Evolutionary conservation across 495 filamentous ascomycete genomes (phyloP), one percentile per base, ranked within the genome.

Genomic region (Trichoderma gamsii): DNA sequence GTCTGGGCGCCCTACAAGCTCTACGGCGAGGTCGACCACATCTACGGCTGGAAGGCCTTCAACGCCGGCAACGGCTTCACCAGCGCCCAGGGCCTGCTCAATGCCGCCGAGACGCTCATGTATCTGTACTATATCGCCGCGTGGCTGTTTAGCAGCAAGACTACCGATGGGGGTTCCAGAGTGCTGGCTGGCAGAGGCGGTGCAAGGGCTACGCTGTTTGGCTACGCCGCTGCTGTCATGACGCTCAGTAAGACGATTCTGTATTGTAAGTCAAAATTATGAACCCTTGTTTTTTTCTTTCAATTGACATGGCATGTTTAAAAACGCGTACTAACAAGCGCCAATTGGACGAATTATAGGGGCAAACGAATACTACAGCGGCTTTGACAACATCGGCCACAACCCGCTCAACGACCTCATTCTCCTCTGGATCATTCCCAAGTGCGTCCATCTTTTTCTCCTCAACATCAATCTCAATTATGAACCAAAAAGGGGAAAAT

Each of bases 231-330:
- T 1, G 87, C 87, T 7, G 81, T 92, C 4, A 90, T 95, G 89
- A 97, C 94, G 2, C 72, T 95, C 1, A 89, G 87, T 77, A 97
- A 97, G 86, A 97, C 93, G 18, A 72, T 90, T 67, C 78, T 98
- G 18, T 98, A 97, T 73, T 89, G 92, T 93, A 73, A 82, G 88
- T 0, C 29, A 27, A 13, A 13, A 1, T 3, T 3, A 29, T 12
- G 23, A 82, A 4, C 29, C 29, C 1, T 29, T 67, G 70, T 63
- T 59, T 44, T 61, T 44, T 61, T 41, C 7, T 25, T 41, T 38
- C n/a, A n/a, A n/a, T n/a, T n/a, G n/a, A n/a, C n/a, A n/a, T n/a
- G n/a, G n/a, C n/a, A n/a, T n/a, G n/a, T n/a, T n/a, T n/a, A n/a
- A n/a, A n/a, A n/a, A n/a, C n/a, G n/a, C n/a, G n/a, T n/a, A 64